phyloP scores from a whole-genome alignment of 148 eudicot species.

The Vaccinium vitisidaea region DNA sequence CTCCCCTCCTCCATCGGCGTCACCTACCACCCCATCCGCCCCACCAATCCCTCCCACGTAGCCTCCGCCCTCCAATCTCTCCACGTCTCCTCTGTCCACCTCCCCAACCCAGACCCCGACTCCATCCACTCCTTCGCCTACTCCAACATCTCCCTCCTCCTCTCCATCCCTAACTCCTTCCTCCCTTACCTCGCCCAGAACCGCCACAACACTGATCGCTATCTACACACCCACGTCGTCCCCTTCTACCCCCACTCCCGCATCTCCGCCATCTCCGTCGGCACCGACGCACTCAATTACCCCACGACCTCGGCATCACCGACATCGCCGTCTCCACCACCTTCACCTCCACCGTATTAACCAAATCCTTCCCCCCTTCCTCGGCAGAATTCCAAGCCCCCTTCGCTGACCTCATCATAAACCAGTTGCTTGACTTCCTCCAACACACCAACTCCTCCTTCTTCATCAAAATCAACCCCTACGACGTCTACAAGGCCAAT shows the following conservation, averaged over 20 bases:
- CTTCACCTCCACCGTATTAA: conserved; percentile 43
- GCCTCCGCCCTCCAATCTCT: conserved; percentile 33
- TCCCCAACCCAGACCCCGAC: conserved; percentile 46
- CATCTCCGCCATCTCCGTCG: conserved; percentile 62
- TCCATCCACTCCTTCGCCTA: conserved; percentile 61
- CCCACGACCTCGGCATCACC: conserved; percentile 39
- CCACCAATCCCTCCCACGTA: conserved; percentile 34
- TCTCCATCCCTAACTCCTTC: conserved; percentile 63
- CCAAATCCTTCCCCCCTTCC: conserved; percentile 71
- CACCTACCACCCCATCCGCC: conserved; percentile 18
- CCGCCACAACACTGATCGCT: conserved; percentile 48
- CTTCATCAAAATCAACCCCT: conserved; percentile 64
- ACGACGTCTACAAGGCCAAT: conserved; percentile 34
- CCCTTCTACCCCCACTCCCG: conserved; percentile 87
- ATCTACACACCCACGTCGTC: conserved; percentile 58
- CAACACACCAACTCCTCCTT: conserved; percentile 60
- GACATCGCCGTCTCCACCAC: conserved; percentile 68
- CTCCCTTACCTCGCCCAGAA: conserved; percentile 57
- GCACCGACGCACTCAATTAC: conserved; percentile 32
- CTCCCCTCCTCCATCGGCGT: conserved; percentile 27
- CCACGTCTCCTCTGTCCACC: conserved; percentile 50
- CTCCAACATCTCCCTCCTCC: conserved; percentile 65
- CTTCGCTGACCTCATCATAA: conserved; percentile 31
- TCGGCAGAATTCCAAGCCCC: conserved; percentile 62
- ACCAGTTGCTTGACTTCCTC: conserved; percentile 55